Evolutionary conservation across 148 eudicot species (phyloP).

Genomic region (Rhododendron ovatum): DNA sequence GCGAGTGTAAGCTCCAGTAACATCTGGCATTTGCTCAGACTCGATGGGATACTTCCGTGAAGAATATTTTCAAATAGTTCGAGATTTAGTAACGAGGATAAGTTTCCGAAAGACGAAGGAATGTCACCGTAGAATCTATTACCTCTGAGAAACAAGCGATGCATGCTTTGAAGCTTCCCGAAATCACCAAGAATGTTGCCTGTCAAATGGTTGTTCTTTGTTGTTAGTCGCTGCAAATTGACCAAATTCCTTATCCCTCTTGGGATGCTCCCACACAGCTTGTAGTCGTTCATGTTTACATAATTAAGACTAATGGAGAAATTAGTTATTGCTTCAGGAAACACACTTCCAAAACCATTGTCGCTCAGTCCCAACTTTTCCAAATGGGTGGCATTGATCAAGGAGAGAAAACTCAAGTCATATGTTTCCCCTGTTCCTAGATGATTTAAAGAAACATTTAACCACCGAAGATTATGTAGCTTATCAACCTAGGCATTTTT

Average conservation of each 20-base stretch:
- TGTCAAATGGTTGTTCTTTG: too few species aligned
- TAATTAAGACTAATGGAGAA: neutral
- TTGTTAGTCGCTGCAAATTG: too few species aligned
- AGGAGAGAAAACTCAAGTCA: neutral
- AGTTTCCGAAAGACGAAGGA: neutral
- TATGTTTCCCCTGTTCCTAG: neutral
- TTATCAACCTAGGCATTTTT: too few species aligned
- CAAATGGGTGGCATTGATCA: neutral
- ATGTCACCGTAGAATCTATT: neutral
- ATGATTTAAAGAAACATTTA: too few species aligned
- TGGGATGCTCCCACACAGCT: too few species aligned
- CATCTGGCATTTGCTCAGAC: neutral
- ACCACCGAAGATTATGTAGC: too few species aligned
- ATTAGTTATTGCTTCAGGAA: too few species aligned
- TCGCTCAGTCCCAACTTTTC: neutral
- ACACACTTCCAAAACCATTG: too few species aligned
- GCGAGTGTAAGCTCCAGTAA: neutral
- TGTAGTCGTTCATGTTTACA: neutral
- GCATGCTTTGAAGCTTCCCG: neutral
- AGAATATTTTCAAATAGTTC: neutral
- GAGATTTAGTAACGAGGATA: neutral
- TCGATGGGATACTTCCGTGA: neutral
- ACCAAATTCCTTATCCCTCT: too few species aligned
- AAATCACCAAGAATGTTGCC: neutral
- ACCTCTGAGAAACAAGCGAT: rapidly evolving